phyloP scores from a whole-genome alignment of 116 monocot species.

The Posidonia oceanica region DNA sequence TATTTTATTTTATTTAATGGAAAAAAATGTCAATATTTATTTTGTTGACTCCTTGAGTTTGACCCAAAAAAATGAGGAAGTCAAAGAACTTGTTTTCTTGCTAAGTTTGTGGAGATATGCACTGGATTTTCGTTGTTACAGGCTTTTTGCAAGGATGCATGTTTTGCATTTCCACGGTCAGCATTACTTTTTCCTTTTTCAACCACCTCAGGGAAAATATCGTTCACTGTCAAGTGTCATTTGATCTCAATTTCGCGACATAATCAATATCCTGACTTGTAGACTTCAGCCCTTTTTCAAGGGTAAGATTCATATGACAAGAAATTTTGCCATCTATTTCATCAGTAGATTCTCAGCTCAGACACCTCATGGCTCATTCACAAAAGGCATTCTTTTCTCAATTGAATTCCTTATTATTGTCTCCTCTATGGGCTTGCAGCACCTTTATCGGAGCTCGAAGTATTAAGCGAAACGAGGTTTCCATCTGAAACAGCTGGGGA shows the following conservation, averaged over 20 bases:
- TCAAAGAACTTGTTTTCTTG: too few relatives aligned
- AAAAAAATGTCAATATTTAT: too few relatives aligned
- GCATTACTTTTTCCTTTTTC: not conserved
- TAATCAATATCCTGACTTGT: slow-evolving; percentile 8
- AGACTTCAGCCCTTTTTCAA: slow-evolving; percentile 24
- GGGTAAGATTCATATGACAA: slow-evolving; percentile 69
- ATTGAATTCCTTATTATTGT: slow-evolving; percentile 7
- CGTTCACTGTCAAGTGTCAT: not conserved
- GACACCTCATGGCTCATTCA: slow-evolving; percentile 13
- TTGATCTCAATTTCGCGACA: slow-evolving; percentile 1
- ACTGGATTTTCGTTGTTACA: not conserved
- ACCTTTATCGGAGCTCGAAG: slow-evolving; percentile 38
- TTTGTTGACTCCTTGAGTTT: too few relatives aligned
- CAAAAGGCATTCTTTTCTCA: slow-evolving; percentile 27
- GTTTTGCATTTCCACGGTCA: not conserved
- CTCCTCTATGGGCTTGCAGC: slow-evolving; percentile 18
- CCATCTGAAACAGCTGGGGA: slow-evolving; percentile 38
- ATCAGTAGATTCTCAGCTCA: slow-evolving; percentile 22
- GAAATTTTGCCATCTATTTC: slow-evolving; percentile 43
- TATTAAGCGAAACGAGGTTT: slow-evolving; percentile 25
- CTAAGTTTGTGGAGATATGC: too few relatives aligned
- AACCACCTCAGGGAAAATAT: not conserved
- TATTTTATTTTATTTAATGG: too few relatives aligned
- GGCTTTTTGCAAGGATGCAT: not conserved
- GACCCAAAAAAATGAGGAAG: too few relatives aligned